A percentile compares a stretch with the other conserved stretches of the same genome.
phyloP scores from a whole-genome alignment of 441 rosid genomes.

The Brassica balearica region DNA sequence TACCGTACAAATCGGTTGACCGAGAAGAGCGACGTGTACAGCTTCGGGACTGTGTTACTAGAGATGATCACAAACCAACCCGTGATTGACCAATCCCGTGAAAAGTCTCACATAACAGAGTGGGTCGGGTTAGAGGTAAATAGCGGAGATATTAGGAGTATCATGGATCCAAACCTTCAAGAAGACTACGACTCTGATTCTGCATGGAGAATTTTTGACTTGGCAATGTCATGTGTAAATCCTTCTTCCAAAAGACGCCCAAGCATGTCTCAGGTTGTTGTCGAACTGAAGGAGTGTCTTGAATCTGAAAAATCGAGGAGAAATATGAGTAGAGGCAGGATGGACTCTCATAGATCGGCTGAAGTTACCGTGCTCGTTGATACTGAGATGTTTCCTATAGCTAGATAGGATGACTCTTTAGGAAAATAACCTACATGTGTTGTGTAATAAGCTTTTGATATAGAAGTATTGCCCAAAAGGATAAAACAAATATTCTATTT shows the following conservation, averaged over 20 bases:
- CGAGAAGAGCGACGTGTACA: conserved; percentile 31
- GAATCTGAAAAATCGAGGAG: conserved; percentile 1
- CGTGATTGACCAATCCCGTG: conserved; percentile 2
- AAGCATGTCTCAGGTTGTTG: conserved; percentile 19
- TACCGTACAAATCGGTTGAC: conserved; percentile 15
- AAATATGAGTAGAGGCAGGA: neutral
- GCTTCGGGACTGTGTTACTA: conserved; percentile 24
- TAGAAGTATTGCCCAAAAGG: neutral
- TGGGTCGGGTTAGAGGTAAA: conserved; percentile 13
- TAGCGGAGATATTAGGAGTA: neutral
- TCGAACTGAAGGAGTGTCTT: conserved; percentile 26
- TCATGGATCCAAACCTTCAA: conserved; percentile 24
- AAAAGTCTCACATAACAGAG: neutral
- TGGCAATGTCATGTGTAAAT: conserved; percentile 28
- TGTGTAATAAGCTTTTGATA: neutral
- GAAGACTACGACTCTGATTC: conserved; percentile 3
- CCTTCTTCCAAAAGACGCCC: conserved; percentile 23
- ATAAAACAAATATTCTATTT: neutral
- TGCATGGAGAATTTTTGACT: conserved; percentile 19
- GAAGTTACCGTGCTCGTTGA: conserved; percentile 19
- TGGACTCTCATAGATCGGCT: neutral
- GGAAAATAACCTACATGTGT: neutral
- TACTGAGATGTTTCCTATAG: conserved; percentile 2
- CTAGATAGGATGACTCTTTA: conserved; percentile 7
- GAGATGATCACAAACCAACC: conserved; percentile 30